Evolutionary conservation across 1,284 basidiomycete species (phyloP).

Genomic region (Cerrena zonata): DNA sequence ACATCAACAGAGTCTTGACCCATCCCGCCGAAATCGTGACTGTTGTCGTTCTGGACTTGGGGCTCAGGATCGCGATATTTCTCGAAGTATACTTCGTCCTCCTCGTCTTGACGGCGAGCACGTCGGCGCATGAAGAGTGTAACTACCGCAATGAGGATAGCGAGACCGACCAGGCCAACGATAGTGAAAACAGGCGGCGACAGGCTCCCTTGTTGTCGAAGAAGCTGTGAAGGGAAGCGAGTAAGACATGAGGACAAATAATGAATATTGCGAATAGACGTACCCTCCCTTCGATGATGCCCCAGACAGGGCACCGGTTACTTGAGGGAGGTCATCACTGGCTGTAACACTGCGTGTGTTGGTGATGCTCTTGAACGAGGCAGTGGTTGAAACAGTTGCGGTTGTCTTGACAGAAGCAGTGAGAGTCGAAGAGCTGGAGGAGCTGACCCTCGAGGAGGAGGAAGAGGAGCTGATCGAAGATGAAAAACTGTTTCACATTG

Average conservation of each 20-base stretch:
- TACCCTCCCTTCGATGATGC: conserved; percentile 20
- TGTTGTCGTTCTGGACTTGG: conserved; percentile 11
- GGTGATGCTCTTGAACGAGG: conserved; percentile 1
- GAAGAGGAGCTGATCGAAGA: conserved; percentile 6
- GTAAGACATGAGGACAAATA: neutral
- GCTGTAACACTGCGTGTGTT: conserved; percentile 1
- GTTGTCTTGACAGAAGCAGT: conserved; percentile 1
- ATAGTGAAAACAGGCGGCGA: conserved; percentile 28
- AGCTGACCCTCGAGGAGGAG: conserved; percentile 5
- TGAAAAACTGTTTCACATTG: no score
- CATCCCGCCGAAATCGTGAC: conserved; percentile 14
- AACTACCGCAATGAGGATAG: conserved; percentile 14
- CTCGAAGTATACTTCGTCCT: conserved; percentile 30
- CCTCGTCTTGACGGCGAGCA: conserved; percentile 21
- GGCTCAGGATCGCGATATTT: conserved; percentile 19
- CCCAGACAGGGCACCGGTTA: conserved; percentile 7
- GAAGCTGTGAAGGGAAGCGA: conserved; percentile 21
- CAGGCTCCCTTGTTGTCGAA: conserved; percentile 28
- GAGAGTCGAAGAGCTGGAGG: conserved; percentile 6
- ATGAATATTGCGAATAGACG: no score
- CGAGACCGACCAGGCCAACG: conserved; percentile 21
- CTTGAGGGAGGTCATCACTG: conserved; percentile 3
- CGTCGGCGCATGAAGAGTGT: conserved; percentile 21
- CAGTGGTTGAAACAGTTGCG: conserved; percentile 12
- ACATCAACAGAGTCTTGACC: conserved; percentile 21